Conservation (phyloP, 2,329 filamentous ascomycete species). For the Truncatella angustata region DNA sequence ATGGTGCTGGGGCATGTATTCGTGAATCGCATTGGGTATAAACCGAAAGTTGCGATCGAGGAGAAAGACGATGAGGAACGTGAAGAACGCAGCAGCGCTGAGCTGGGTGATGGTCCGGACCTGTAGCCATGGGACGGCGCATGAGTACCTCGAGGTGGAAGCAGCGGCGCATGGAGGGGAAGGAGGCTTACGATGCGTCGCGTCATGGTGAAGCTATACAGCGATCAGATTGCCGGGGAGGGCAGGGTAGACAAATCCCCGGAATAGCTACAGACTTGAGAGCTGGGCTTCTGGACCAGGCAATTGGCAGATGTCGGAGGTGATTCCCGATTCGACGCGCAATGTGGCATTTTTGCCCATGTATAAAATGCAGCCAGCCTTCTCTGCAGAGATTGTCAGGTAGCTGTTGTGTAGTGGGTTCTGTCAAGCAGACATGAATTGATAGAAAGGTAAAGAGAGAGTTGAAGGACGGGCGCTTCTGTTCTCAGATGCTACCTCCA, state of each 20-base stretch:
- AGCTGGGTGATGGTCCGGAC: constrained; percentile 75
- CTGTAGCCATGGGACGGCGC: constrained; percentile 29
- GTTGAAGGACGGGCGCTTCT: not conserved
- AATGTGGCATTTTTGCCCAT: constrained; percentile 13
- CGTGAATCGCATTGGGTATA: constrained; percentile 81
- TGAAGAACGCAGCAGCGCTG: constrained; percentile 60
- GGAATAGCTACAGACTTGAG: too few relatives aligned
- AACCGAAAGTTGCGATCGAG: constrained; percentile 88
- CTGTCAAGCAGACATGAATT: too few relatives aligned
- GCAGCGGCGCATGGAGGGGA: not conserved
- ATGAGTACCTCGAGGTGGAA: not conserved
- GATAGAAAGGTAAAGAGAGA: too few relatives aligned
- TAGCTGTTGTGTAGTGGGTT: not conserved
- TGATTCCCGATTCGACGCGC: constrained; percentile 10
- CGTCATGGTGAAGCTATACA: constrained; percentile 27
- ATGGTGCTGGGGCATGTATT: constrained; percentile 82
- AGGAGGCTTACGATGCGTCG: constrained; percentile 30
- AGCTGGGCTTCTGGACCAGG: not conserved
- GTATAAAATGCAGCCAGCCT: not conserved
- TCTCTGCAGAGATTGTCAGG: not conserved
- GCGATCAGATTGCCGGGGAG: constrained; percentile 13
- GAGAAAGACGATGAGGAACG: constrained; percentile 72
- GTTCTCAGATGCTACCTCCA: not conserved
- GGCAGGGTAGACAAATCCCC: not conserved
- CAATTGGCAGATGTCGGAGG: constrained; percentile 8